Conservation (phyloP, 225 moss, liverwort and hornwort genomes). For the Sphagnum contortum region DNA sequence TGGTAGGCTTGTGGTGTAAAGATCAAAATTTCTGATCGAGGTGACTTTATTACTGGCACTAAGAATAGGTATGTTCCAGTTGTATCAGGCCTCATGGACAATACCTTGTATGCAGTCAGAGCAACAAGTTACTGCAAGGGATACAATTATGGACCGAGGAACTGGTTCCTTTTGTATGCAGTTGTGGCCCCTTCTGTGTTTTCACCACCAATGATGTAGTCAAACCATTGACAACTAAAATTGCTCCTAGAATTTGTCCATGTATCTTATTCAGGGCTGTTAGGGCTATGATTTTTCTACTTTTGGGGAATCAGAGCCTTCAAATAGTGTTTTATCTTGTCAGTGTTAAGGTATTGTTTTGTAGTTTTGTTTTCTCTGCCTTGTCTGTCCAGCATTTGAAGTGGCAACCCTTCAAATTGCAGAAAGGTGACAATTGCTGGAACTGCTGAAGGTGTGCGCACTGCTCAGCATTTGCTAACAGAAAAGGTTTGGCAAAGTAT, state of each 20-base stretch:
- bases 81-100: too few relatives aligned
- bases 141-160: too few relatives aligned
- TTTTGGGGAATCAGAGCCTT: too few relatives aligned
- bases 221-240: background rate
- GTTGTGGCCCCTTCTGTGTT: background rate
- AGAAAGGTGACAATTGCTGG: slow-evolving; percentile 51
- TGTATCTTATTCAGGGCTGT: background rate
- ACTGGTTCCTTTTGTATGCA: too few relatives aligned
- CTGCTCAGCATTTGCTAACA: slow-evolving; percentile 40
- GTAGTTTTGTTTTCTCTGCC: too few relatives aligned
- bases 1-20: slow-evolving; percentile 39
- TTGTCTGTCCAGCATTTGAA: too few relatives aligned
- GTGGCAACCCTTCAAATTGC: background rate
- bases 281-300: background rate
- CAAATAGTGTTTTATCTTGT: too few relatives aligned
- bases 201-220: background rate
- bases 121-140: too few relatives aligned
- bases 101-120: too few relatives aligned
- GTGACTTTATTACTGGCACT: slow-evolving; percentile 40
- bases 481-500: slow-evolving; percentile 44
- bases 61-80: slow-evolving; percentile 30
- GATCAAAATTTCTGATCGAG: slow-evolving; percentile 51
- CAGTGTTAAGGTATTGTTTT: too few relatives aligned
- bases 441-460: slow-evolving; percentile 41
- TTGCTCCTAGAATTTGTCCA: background rate